These are phyloP conservation scores for Claviceps digitariae DNA, from an alignment of 2,329 filamentous ascomycete genomes.

Conservation along the genomic window DNA sequence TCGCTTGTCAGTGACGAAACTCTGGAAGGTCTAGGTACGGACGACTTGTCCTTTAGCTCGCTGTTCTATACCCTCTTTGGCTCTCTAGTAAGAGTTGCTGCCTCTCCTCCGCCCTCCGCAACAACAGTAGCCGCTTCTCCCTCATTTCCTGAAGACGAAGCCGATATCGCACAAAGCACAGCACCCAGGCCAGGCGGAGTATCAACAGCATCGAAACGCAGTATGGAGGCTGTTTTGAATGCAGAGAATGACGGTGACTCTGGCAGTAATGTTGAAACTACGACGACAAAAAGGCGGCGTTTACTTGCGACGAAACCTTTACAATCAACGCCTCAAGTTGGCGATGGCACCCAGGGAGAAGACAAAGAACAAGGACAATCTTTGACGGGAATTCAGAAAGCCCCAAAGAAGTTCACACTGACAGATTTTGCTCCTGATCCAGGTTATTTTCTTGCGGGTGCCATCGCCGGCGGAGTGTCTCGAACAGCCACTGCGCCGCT, in stretches of 20 bases:
- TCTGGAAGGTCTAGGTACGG: constrained; percentile 88
- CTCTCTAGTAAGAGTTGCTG: constrained; percentile 55
- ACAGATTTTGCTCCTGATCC: constrained; percentile 63
- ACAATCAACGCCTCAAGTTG: constrained; percentile 13
- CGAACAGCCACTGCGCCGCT: constrained; percentile 91
- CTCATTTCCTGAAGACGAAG: neutral
- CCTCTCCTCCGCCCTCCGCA: constrained; percentile 26
- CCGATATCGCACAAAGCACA: neutral
- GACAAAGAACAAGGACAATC: constrained; percentile 15
- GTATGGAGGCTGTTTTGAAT: constrained; percentile 4
- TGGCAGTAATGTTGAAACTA: constrained; percentile 11
- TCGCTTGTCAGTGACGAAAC: constrained; percentile 83
- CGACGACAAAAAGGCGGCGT: constrained; percentile 13
- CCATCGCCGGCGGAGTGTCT: constrained; percentile 85
- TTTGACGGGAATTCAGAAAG: constrained; percentile 22
- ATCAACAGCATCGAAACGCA: constrained; percentile 6
- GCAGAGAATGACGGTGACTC: constrained; percentile 8
- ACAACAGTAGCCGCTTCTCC: constrained; percentile 9
- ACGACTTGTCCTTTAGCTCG: constrained; percentile 33
- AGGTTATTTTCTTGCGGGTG: constrained; percentile 98
- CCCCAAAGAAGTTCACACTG: constrained; percentile 36
- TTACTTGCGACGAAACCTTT: constrained; percentile 11
- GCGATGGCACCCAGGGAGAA: constrained; percentile 22
- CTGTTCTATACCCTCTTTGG: constrained; percentile 64
- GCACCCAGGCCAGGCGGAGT: neutral